Percentiles rank a stretch among this genome's conserved stretches.
These are phyloP conservation scores for Pythium inflatum DNA, from an alignment of 352 stramenopile species.

Conservation along the genomic window DNA sequence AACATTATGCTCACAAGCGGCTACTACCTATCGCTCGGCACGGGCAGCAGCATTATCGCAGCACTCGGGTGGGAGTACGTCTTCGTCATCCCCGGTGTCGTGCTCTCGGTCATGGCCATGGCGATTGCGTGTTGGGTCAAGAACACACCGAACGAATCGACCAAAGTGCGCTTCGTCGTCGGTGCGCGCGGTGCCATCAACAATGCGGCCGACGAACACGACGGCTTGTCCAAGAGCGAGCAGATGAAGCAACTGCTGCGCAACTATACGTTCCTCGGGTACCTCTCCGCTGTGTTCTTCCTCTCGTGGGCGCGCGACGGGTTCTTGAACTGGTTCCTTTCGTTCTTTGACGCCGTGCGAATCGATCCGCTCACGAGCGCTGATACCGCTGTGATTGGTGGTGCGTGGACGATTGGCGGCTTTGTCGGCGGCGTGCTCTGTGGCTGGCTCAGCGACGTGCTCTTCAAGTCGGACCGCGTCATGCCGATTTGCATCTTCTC, in stretches of 20 bases:
- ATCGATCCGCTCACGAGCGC: slow-evolving; percentile 41
- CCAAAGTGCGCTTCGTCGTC: slow-evolving; percentile 32
- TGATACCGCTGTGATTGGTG: slow-evolving; percentile 68
- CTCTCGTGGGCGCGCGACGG: slow-evolving; percentile 70
- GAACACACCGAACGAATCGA: slow-evolving; percentile 57
- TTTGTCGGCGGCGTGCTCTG: slow-evolving; percentile 75
- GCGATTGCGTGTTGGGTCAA: slow-evolving; percentile 61
- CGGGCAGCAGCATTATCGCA: slow-evolving; percentile 64
- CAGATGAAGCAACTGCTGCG: slow-evolving; percentile 58
- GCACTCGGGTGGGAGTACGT: slow-evolving; percentile 70
- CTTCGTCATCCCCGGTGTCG: slow-evolving; percentile 61
- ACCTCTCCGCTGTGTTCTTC: slow-evolving; percentile 72
- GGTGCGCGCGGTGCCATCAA: slow-evolving; percentile 10
- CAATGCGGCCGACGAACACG: slow-evolving; percentile 3
- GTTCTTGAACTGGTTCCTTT: slow-evolving; percentile 81
- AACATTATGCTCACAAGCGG: slow-evolving; percentile 81
- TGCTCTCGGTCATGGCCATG: slow-evolving; percentile 60
- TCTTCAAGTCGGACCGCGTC: slow-evolving; percentile 70
- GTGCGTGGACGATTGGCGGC: slow-evolving; percentile 75
- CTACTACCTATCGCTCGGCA: slow-evolving; percentile 74
- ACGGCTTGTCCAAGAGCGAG: slow-evolving; percentile 40
- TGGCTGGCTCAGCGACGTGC: slow-evolving; percentile 69
- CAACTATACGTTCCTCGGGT: slow-evolving; percentile 72
- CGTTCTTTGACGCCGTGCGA: slow-evolving; percentile 75
- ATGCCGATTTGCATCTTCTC: slow-evolving; percentile 80